These are phyloP conservation scores for Cordyceps farinosa DNA, from an alignment of 2,329 filamentous ascomycete species.

Conservation along the genomic window DNA sequence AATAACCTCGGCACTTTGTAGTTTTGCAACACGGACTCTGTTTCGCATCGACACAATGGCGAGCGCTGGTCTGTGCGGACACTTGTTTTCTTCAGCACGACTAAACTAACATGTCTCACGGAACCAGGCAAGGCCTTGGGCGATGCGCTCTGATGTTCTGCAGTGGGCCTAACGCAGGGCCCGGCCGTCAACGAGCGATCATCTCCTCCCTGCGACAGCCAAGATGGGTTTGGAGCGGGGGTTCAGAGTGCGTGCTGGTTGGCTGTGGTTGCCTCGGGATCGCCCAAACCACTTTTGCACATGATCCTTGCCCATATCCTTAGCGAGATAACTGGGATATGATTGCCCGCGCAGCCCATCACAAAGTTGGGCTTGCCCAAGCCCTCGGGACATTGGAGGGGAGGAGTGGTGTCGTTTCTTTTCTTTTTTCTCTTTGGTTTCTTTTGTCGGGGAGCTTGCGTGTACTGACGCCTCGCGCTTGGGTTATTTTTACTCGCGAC, in stretches of 20 bases:
- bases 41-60: neutral
- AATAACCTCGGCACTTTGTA: neutral
- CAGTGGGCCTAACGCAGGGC: neutral
- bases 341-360: neutral
- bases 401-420: too few species aligned
- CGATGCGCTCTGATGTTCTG: slow-evolving; percentile 3
- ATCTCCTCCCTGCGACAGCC: neutral
- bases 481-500: neutral
- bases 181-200: neutral
- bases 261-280: neutral
- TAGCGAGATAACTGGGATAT: neutral
- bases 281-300: neutral
- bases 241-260: neutral
- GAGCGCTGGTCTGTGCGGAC: slow-evolving; percentile 1
- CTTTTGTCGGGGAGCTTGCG: neutral
- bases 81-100: neutral
- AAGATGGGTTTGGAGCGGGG: neutral
- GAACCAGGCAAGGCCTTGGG: too few species aligned
- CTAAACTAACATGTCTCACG: neutral
- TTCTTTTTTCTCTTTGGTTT: too few species aligned
- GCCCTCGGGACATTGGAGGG: neutral
- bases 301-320: neutral
- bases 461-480: neutral
- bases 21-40: neutral
- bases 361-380: neutral